phyloP scores from a whole-genome alignment of 768 basidiomycete species.

The Lactarius sanguifluus region DNA sequence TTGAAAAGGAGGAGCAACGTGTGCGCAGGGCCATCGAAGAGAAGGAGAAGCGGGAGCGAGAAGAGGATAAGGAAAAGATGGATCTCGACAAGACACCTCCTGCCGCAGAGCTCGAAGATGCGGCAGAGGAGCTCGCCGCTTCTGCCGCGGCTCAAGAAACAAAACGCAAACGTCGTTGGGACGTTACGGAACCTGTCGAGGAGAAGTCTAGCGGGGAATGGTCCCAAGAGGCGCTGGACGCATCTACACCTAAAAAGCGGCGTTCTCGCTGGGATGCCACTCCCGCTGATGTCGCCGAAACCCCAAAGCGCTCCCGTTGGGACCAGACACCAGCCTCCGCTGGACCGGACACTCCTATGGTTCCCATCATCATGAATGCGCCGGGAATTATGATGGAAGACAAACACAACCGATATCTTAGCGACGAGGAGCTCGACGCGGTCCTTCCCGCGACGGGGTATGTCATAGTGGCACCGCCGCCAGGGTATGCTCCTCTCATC shows the following conservation, averaged over 20 bases:
- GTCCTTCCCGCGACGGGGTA: constrained; percentile 87
- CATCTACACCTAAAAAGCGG: constrained; percentile 82
- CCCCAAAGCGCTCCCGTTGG: constrained; percentile 93
- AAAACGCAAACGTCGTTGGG: constrained; percentile 83
- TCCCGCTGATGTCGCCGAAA: constrained; percentile 71
- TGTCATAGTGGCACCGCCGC: constrained; percentile 88
- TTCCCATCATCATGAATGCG: constrained; percentile 84
- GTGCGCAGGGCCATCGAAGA: constrained; percentile 86
- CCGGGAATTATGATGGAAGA: constrained; percentile 85
- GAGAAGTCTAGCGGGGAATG: constrained; percentile 62
- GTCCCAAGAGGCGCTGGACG: constrained; percentile 73
- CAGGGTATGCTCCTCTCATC: constrained; percentile 83
- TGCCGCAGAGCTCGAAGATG: constrained; percentile 71
- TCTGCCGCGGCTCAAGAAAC: constrained; percentile 51
- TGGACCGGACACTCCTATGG: constrained; percentile 60
- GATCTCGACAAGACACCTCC: constrained; percentile 93
- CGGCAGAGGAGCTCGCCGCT: constrained; percentile 65
- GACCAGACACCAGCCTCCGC: constrained; percentile 84
- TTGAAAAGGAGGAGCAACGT: constrained; percentile 91
- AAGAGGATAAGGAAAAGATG: constrained; percentile 73
- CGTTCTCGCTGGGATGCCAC: constrained; percentile 97
- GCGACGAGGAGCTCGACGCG: constrained; percentile 93
- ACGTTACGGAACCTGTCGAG: constrained; percentile 57
- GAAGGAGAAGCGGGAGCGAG: constrained; percentile 75
- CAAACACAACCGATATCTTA: constrained; percentile 93